These are phyloP conservation scores for Ampelomyces quisqualis DNA, from an alignment of 2,329 filamentous ascomycete genomes.

Conservation along the genomic window DNA sequence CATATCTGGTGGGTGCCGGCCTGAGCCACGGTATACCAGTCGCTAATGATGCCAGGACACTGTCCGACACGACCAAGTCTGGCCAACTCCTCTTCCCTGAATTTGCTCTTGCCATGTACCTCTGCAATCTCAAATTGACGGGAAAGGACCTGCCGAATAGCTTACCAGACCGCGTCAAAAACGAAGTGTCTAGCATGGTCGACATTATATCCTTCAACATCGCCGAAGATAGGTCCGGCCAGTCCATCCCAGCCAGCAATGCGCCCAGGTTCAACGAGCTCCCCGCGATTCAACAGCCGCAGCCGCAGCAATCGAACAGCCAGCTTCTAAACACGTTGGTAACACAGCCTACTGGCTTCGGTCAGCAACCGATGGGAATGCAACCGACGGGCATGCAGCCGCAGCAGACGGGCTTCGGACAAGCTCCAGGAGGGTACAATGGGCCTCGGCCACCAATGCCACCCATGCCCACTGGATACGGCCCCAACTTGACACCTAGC, in stretches of 20 bases:
- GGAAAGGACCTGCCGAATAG: slow-evolving; percentile 74
- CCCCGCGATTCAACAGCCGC: slow-evolving; percentile 54
- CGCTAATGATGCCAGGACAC: slow-evolving; percentile 60
- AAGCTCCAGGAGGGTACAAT: slow-evolving; percentile 75
- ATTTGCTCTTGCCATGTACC: slow-evolving; percentile 96
- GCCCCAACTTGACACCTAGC: slow-evolving; percentile 55
- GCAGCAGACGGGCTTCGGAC: slow-evolving; percentile 57
- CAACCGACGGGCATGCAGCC: slow-evolving; percentile 52
- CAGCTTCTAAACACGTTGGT: slow-evolving; percentile 60
- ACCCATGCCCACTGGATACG: slow-evolving; percentile 66
- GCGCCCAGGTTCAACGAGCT: slow-evolving; percentile 68
- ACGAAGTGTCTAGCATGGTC: slow-evolving; percentile 99
- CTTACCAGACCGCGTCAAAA: slow-evolving; percentile 84
- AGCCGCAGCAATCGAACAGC: slow-evolving; percentile 68
- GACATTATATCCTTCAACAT: slow-evolving; percentile 98
- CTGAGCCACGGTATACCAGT: neutral
- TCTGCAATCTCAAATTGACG: slow-evolving; percentile 90
- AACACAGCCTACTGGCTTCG: slow-evolving; percentile 55
- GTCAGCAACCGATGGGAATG: slow-evolving; percentile 64
- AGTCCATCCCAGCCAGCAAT: slow-evolving; percentile 60
- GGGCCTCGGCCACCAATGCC: slow-evolving; percentile 79
- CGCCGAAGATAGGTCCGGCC: slow-evolving; percentile 64
- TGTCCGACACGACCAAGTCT: slow-evolving; percentile 93
- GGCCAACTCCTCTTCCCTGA: slow-evolving; percentile 96
- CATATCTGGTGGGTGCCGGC: slow-evolving; percentile 75